Base-by-base conservation (phyloP, 176 grass and related monocot species). In the Oryza longistaminata region DNA sequence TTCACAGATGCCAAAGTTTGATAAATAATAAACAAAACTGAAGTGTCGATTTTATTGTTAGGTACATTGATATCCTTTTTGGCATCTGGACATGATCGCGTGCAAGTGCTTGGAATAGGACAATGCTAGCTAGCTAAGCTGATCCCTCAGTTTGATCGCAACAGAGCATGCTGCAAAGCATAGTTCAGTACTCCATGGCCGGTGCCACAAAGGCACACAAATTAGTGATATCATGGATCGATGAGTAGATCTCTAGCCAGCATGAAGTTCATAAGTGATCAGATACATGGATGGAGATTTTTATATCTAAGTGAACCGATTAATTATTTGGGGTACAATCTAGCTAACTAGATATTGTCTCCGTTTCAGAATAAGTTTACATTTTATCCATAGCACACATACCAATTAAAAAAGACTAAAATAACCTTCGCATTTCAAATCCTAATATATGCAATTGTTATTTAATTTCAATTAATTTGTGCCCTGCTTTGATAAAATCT, bases 1-100 rank as follows among this genome's bases (percentile, higher is more conserved):
- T 76, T 64, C 70, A 49, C 9, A 61, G 55, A n/a, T 68, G 62
- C 37, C 76, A 62, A 66, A 24, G 68, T 44, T n/a, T 61, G 55
- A 61, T 55, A 14, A 22, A 61, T 61, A 58, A 17, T n/a, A 22
- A 61, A n/a, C 29, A n/a, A 24, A 12, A 73, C 13, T 45, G 43
- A 48, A 7, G 13, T 49, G 71, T 29, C 44, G 43, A 49, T 73
- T 49, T 48, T 43, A 43, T 43, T 73, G 71, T 49, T 73, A 14
- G 71, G 71, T 73, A 29, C 71, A 29, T 29, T 29, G 71, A 16
- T 73, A 16, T 27, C 71, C 45, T 73, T 49, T 74, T 5, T 33
- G 15, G 16, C 3, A 11, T 33, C 21, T 65, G 44, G 2, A 52
- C 15, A 11, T 11, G 26, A 31, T 11, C 21, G 72, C 26, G 45